Conservation (phyloP, 2,329 filamentous ascomycete species). For the Hyphodiscus sp. region DNA sequence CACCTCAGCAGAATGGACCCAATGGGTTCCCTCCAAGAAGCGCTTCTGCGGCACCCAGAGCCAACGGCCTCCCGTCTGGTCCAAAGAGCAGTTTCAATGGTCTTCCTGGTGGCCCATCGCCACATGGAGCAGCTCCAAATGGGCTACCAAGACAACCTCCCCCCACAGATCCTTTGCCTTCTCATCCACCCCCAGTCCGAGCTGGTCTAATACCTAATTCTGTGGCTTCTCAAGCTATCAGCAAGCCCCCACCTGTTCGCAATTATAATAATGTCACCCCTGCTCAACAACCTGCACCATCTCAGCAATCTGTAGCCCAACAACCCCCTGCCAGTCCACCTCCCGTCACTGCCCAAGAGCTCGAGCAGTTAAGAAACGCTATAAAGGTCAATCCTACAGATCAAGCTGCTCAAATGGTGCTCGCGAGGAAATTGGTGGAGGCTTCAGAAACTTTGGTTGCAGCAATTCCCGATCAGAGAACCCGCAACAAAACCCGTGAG, state of each 20-base stretch:
- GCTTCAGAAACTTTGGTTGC: constrained; percentile 70
- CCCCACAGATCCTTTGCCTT: constrained; percentile 39
- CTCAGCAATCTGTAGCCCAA: constrained; percentile 2
- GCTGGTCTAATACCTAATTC: constrained; percentile 56
- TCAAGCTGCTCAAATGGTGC: constrained; percentile 59
- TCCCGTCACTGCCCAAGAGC: constrained; percentile 66
- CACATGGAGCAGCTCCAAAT: constrained; percentile 10
- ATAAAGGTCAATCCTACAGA: constrained; percentile 69
- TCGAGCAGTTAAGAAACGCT: constrained; percentile 64
- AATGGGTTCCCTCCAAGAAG: constrained; percentile 21
- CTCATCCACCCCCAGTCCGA: constrained; percentile 57
- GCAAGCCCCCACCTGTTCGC: constrained; percentile 48
- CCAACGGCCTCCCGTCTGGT: constrained; percentile 9
- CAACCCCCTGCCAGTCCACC: constrained; percentile 13
- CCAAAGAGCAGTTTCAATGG: constrained; percentile 16
- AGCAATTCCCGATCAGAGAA: constrained; percentile 59
- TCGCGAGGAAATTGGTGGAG: constrained; percentile 82
- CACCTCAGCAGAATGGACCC: constrained; percentile 17
- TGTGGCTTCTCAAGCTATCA: constrained; percentile 44
- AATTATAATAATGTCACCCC: constrained; percentile 28
- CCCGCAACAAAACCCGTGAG: constrained; percentile 69
- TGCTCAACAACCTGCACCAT: background rate
- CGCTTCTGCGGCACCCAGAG: constrained; percentile 23
- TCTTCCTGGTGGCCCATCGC: constrained; percentile 11
- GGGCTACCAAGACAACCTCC: constrained; percentile 16